Percentiles rank a stretch among this genome's conserved stretches.
These are phyloP conservation scores for Crithidia bombi DNA, from an alignment of 208 protist genomes.

Conservation along the genomic window DNA sequence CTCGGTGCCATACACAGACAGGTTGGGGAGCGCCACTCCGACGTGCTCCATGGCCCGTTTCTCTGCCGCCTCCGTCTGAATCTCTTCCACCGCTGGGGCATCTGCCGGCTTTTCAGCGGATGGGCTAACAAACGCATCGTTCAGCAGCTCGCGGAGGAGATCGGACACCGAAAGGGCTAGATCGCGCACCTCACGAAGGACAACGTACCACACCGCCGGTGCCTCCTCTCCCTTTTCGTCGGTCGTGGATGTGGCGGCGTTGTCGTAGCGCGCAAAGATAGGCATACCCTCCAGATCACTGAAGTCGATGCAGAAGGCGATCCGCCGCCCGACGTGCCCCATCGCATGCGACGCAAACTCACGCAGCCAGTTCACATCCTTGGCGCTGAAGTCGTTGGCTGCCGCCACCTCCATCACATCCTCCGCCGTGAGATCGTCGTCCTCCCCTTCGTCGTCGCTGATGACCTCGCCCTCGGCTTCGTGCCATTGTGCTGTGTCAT, in stretches of 20 bases:
- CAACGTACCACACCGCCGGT: constrained; percentile 37
- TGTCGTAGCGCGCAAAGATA: constrained; percentile 46
- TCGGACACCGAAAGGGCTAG: constrained; percentile 28
- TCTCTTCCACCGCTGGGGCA: constrained; percentile 13
- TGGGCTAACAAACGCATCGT: constrained; percentile 12
- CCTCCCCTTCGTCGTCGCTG: constrained; percentile 28
- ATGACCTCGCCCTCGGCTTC: too few species aligned
- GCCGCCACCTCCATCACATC: constrained; percentile 81
- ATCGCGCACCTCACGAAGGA: constrained; percentile 38
- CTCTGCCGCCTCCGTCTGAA: constrained; percentile 40
- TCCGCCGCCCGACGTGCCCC: constrained; percentile 32
- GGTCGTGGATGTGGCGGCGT: background rate
- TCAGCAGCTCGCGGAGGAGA: constrained; percentile 31
- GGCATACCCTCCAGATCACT: constrained; percentile 56
- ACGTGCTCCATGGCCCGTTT: constrained; percentile 39
- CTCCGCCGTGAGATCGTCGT: constrained; percentile 67
- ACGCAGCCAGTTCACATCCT: constrained; percentile 78
- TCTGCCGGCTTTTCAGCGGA: background rate
- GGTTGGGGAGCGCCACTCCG: constrained; percentile 69
- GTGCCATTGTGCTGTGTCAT: background rate
- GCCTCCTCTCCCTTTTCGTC: constrained; percentile 15
- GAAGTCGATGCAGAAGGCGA: constrained; percentile 85
- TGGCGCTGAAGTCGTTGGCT: constrained; percentile 73
- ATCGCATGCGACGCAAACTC: constrained; percentile 49
- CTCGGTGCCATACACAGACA: constrained; percentile 77